Conservation (phyloP, 768 basidiomycete species). For the Suillus subluteus region DNA sequence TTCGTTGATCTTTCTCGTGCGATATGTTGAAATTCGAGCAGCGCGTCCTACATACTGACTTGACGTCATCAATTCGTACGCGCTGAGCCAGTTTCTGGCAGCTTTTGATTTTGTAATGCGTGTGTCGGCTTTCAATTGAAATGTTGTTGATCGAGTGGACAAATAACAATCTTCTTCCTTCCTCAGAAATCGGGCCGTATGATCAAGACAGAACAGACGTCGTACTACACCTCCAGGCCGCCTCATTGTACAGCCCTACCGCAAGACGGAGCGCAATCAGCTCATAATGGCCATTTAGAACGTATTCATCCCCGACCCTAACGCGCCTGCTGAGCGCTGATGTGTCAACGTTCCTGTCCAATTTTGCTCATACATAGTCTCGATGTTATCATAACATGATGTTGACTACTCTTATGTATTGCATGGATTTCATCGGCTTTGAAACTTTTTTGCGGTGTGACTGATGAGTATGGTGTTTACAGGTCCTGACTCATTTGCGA, state of each 20-base stretch:
- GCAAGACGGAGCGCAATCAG: conserved; percentile 80
- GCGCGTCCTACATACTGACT: neutral
- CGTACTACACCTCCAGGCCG: conserved; percentile 92
- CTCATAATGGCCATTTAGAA: conserved; percentile 83
- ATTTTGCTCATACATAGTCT: conserved; percentile 94
- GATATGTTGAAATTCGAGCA: no score
- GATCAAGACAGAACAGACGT: no score
- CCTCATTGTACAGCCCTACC: conserved; percentile 95
- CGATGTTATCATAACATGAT: no score
- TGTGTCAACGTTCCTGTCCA: conserved; percentile 81
- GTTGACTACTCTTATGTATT: conserved; percentile 88
- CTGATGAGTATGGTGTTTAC: conserved; percentile 11
- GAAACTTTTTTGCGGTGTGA: neutral
- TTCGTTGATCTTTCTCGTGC: neutral
- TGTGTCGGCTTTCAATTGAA: no score
- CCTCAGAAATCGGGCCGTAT: no score
- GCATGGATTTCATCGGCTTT: conserved; percentile 46
- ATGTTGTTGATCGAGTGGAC: no score
- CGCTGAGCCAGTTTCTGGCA: neutral
- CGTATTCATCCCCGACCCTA: conserved; percentile 88
- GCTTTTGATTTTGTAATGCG: neutral
- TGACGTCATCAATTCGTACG: no score
- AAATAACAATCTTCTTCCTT: no score
- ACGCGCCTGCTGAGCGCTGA: conserved; percentile 74
- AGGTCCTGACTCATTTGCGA: conserved; percentile 85